Conservation (phyloP, 208 protist species). For the Trypanosoma boissoni region DNA sequence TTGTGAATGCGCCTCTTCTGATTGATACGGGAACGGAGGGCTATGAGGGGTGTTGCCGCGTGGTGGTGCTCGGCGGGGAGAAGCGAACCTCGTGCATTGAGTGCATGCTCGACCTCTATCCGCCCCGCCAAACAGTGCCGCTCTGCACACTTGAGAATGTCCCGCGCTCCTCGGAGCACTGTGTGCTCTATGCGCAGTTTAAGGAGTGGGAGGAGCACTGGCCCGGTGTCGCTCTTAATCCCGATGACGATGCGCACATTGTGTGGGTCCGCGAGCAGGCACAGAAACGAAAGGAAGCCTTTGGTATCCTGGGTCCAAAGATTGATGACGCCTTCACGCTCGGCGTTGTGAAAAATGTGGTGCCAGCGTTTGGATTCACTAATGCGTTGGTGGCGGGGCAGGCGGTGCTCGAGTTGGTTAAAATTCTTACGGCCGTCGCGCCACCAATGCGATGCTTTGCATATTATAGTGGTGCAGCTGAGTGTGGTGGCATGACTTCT, state of each 20-base stretch:
- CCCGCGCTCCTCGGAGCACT: slow-evolving; percentile 95
- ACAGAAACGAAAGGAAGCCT: slow-evolving; percentile 79
- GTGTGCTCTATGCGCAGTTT: slow-evolving; percentile 93
- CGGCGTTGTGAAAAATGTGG: slow-evolving; percentile 98
- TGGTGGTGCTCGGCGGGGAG: slow-evolving; percentile 77
- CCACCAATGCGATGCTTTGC: slow-evolving; percentile 91
- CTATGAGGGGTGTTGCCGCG: slow-evolving; percentile 94
- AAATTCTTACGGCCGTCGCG: slow-evolving; percentile 83
- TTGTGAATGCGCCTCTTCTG: slow-evolving; percentile 86
- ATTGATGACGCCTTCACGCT: slow-evolving; percentile 87
- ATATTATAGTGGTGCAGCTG: slow-evolving; percentile 86
- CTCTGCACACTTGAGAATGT: slow-evolving; percentile 95
- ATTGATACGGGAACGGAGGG: slow-evolving; percentile 99
- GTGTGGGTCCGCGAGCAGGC: slow-evolving; percentile 82
- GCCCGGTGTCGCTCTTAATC: slow-evolving; percentile 47
- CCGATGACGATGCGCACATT: slow-evolving; percentile 91
- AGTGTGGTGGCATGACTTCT: slow-evolving; percentile 25
- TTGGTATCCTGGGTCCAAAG: slow-evolving; percentile 89
- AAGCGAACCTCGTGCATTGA: slow-evolving; percentile 86
- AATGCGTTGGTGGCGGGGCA: slow-evolving; percentile 96
- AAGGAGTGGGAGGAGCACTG: slow-evolving; percentile 52
- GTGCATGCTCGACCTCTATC: slow-evolving; percentile 91
- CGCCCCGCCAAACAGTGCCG: slow-evolving; percentile 84
- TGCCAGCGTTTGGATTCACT: slow-evolving; percentile 98
- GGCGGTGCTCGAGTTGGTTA: slow-evolving; percentile 93